Evolutionary conservation across 768 basidiomycete species (phyloP), one percentile per base, ranked within the genome.

Genomic region (Lactarius hengduanensis): DNA sequence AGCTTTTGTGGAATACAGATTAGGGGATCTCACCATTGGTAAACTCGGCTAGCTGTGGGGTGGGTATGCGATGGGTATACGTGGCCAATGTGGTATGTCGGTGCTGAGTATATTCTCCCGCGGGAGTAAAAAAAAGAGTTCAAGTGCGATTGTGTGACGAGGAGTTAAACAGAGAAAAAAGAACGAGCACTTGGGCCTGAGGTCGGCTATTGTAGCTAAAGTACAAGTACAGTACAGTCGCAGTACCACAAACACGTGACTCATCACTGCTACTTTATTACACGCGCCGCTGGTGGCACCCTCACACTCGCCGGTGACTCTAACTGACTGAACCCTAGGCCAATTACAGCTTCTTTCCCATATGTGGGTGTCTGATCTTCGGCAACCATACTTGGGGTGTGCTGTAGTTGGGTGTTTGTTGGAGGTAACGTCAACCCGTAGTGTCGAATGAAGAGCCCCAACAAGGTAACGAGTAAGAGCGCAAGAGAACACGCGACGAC

Each of bases 21-120:
- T 61, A n/a, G 58, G 43, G 53, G 62, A 43, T 60, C 71, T 71
- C 59, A 76, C 75, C 75, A 76, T 75, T 53, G 63, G 40, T 58
- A 16, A 30, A 53, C 26, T 59, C 53, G 20, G 64, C 63, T 67
- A 62, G 59, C 53, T 22, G 45, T 36, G 58, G 55, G 63, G 56
- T 40, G 66, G 69, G 71, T 70, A 69, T 41, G 59, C 56, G 63
- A 57, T 40, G 66, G 69, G 71, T 71, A 69, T 72, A 70, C 41
- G 65, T 67, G 67, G 55, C 61, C 54, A 63, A 65, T 69, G 70
- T 64, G 64, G 70, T 66, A 63, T 67, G 66, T 63, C 40, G 57
- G 45, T 26, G 38, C n/a, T 18, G 65, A 20, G 34, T 7, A 58
- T 50, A 53, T 5, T 22, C n/a, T 47, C 41, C 55, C 43, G 60